These are phyloP conservation scores for Nicotiana rustica DNA, from an alignment of 305 asterid genomes.

Conservation along the genomic window DNA sequence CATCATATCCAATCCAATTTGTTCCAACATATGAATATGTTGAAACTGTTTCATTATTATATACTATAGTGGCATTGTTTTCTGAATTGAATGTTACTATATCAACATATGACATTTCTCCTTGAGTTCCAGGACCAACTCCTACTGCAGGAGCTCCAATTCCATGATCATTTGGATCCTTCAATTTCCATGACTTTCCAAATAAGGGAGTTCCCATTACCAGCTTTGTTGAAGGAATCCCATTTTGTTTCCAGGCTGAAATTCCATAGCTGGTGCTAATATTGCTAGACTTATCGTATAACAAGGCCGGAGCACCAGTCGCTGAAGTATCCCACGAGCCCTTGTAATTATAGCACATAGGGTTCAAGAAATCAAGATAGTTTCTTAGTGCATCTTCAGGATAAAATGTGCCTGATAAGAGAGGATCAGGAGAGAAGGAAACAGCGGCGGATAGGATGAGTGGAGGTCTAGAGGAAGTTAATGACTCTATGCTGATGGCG, in stretches of 20 bases:
- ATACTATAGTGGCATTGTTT: conserved; percentile 53
- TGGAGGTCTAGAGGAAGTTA: conserved; percentile 43
- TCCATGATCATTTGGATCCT: conserved; percentile 56
- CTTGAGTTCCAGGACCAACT: conserved; percentile 59
- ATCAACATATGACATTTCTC: conserved; percentile 49
- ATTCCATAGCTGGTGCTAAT: conserved; percentile 64
- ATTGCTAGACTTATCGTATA: conserved; percentile 56
- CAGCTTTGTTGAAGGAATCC: conserved; percentile 46
- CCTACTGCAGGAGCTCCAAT: conserved; percentile 69
- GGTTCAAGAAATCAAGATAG: conserved; percentile 50
- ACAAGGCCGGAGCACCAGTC: conserved; percentile 58
- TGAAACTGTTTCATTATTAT: conserved; percentile 56
- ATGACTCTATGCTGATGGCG: conserved; percentile 41
- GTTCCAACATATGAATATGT: conserved; percentile 59
- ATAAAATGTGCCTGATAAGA: conserved; percentile 41
- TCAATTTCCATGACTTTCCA: conserved; percentile 64
- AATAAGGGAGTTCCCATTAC: conserved; percentile 72
- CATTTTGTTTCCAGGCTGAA: conserved; percentile 53
- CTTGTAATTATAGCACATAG: conserved; percentile 54
- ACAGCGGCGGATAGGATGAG: conserved; percentile 60
- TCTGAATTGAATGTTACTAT: conserved; percentile 53
- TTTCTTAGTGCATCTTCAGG: conserved; percentile 45
- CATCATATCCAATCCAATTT: conserved; percentile 70
- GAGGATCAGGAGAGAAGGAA: conserved; percentile 50
- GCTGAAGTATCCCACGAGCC: conserved; percentile 53